phyloP scores from a whole-genome alignment of 148 eudicot genomes.

The Rheum nobile region DNA sequence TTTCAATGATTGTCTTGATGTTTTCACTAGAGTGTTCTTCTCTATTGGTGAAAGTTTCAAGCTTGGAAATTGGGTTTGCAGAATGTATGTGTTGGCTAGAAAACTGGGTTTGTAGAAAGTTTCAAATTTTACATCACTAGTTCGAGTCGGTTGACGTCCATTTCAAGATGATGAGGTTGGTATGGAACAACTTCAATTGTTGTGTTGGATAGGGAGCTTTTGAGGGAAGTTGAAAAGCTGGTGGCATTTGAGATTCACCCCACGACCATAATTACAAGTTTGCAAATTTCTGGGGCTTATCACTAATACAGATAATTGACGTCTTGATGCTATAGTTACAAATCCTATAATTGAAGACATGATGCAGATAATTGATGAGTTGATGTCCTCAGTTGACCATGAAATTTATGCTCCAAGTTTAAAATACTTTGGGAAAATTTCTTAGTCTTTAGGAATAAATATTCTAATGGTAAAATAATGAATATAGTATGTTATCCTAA shows the following conservation, averaged over 20 bases:
- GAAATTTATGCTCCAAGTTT: background rate
- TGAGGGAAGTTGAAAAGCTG: conserved; percentile 94
- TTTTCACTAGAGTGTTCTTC: background rate
- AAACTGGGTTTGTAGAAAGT: background rate
- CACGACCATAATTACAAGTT: conserved; percentile 91
- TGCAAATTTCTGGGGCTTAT: background rate
- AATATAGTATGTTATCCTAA: background rate
- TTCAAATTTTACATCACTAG: conserved; percentile 32
- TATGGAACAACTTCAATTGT: conserved; percentile 97
- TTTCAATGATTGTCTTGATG: background rate
- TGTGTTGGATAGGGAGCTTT: conserved; percentile 93
- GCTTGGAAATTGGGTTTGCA: too few relatives aligned
- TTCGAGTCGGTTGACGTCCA: too few relatives aligned
- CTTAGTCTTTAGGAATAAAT: background rate
- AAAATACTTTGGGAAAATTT: background rate
- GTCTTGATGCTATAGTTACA: background rate
- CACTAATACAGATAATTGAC: background rate
- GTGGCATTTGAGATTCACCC: conserved; percentile 90
- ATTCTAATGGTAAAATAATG: background rate
- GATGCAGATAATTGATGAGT: background rate
- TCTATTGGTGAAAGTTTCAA: too few relatives aligned
- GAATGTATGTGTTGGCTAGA: too few relatives aligned
- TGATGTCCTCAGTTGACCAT: background rate
- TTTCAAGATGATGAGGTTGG: conserved; percentile 99
- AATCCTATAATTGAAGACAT: background rate